Conservation (phyloP, 2,329 filamentous ascomycete species). For the Hypoxylon sp. region DNA sequence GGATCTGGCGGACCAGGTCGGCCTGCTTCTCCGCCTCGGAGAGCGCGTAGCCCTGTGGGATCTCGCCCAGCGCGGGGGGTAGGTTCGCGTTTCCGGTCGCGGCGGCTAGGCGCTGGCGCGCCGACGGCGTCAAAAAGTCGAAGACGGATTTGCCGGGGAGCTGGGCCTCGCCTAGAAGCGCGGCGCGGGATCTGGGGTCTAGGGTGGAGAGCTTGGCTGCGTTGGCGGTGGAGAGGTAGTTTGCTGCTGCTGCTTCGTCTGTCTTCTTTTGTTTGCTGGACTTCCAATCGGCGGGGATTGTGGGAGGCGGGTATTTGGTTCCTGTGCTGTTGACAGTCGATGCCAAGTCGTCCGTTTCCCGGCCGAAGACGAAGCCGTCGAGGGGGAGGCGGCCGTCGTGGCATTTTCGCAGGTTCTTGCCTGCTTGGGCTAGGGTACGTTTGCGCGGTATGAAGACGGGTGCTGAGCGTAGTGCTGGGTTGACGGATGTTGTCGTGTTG, state of each 20-base stretch:
- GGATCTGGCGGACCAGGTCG: slow-evolving; percentile 66
- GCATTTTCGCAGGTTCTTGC: slow-evolving; percentile 70
- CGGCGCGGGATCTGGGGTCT: slow-evolving; percentile 79
- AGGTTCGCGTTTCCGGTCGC: slow-evolving; percentile 80
- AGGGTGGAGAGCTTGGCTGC: slow-evolving; percentile 80
- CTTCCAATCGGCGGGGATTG: slow-evolving; percentile 78
- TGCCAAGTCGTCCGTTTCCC: slow-evolving; percentile 56
- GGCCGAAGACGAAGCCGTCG: slow-evolving; percentile 79
- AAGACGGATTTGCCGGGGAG: slow-evolving; percentile 95
- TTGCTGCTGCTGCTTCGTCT: slow-evolving; percentile 38
- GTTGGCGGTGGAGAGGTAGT: slow-evolving; percentile 74
- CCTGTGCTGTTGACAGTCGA: slow-evolving; percentile 53
- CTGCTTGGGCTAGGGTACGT: slow-evolving; percentile 48
- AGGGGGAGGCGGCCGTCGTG: slow-evolving; percentile 84
- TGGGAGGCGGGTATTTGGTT: slow-evolving; percentile 68
- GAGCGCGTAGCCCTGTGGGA: slow-evolving; percentile 70
- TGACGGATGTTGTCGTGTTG: slow-evolving; percentile 61
- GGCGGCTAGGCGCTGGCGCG: slow-evolving; percentile 78
- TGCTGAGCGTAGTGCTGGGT: slow-evolving; percentile 70
- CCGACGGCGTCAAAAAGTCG: slow-evolving; percentile 83
- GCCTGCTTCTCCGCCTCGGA: slow-evolving; percentile 70
- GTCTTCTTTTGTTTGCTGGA: slow-evolving; percentile 61
- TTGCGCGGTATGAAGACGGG: slow-evolving; percentile 82
- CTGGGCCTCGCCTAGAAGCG: slow-evolving; percentile 79
- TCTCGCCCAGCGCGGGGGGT: slow-evolving; percentile 79